Conservation (phyloP, 106 monocot genomes). For the Apostasia ramifera region DNA sequence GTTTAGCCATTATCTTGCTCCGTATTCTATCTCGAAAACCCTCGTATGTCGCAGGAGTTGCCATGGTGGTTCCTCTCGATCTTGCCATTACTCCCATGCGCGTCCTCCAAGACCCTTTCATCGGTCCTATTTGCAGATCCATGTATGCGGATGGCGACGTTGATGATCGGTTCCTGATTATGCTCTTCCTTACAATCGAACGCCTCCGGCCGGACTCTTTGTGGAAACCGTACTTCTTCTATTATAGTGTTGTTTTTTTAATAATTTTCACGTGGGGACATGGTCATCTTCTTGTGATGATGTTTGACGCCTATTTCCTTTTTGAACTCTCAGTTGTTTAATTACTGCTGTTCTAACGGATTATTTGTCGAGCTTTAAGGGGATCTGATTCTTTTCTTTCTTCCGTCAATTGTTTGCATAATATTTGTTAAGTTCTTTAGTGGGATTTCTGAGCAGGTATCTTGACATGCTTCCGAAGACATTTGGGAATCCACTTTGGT, state of each 20-base stretch:
- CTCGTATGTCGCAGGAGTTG: conserved; percentile 27
- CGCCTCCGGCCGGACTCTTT: conserved; percentile 58
- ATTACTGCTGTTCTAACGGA: too few species aligned
- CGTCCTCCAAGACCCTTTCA: conserved; percentile 70
- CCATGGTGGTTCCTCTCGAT: conserved; percentile 90
- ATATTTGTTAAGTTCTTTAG: neutral
- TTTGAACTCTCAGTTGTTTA: too few species aligned
- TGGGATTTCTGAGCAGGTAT: conserved; percentile 36
- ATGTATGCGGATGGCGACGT: conserved; percentile 73
- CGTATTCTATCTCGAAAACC: neutral
- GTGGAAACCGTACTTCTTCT: conserved; percentile 74
- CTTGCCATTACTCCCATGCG: conserved; percentile 94
- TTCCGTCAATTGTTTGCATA: too few species aligned
- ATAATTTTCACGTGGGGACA: too few species aligned
- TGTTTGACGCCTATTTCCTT: too few species aligned
- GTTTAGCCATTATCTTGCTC: neutral
- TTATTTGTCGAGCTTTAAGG: too few species aligned
- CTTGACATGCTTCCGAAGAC: conserved; percentile 82
- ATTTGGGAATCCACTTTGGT: conserved; percentile 88
- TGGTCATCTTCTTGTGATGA: too few species aligned
- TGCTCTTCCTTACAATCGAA: conserved; percentile 79
- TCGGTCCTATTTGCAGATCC: conserved; percentile 54
- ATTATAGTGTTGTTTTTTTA: too few species aligned
- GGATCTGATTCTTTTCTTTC: too few species aligned
- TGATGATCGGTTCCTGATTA: conserved; percentile 81